Evolutionary conservation across 768 basidiomycete genomes (phyloP).

Genomic region (Russula lepida): DNA sequence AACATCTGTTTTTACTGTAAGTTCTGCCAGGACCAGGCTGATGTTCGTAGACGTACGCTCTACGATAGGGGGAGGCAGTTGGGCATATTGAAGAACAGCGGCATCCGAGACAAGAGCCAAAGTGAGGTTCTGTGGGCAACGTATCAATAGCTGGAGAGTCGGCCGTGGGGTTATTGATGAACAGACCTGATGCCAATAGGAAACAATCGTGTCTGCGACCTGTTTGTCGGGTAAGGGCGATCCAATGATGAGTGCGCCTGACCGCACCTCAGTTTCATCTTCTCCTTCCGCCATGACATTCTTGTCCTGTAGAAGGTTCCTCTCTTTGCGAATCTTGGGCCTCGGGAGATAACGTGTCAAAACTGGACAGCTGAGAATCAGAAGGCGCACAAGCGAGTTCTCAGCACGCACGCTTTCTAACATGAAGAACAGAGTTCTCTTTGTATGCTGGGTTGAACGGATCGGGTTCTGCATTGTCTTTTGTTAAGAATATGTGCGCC

Average conservation of each 20-base stretch:
- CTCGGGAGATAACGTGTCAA: conserved; percentile 80
- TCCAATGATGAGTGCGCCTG: neutral
- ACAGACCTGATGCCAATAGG: conserved; percentile 76
- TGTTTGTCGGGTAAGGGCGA: neutral
- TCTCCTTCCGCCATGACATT: conserved; percentile 33
- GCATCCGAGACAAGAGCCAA: conserved; percentile 75
- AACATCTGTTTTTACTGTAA: conserved; percentile 41
- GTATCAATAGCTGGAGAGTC: neutral
- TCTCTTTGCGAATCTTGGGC: conserved; percentile 66
- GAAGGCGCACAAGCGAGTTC: conserved; percentile 6
- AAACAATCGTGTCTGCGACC: conserved; percentile 38
- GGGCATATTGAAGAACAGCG: conserved; percentile 41
- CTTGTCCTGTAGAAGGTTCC: conserved; percentile 56
- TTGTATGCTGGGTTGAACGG: conserved; percentile 48
- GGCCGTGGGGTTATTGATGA: neutral
- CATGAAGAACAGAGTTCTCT: conserved; percentile 52
- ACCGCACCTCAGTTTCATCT: conserved; percentile 44
- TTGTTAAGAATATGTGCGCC: conserved; percentile 73
- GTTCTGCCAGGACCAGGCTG: neutral
- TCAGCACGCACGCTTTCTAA: conserved; percentile 57
- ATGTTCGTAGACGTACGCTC: conserved; percentile 44
- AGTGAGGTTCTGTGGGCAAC: conserved; percentile 62
- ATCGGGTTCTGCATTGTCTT: conserved; percentile 56
- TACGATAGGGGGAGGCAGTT: conserved; percentile 49
- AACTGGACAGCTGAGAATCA: conserved; percentile 36